A percentile compares a stretch with the other conserved stretches of the same genome.
These are phyloP conservation scores for Ophiostoma novo-ulmi DNA, from an alignment of 2,329 filamentous ascomycete genomes.

Conservation along the genomic window DNA sequence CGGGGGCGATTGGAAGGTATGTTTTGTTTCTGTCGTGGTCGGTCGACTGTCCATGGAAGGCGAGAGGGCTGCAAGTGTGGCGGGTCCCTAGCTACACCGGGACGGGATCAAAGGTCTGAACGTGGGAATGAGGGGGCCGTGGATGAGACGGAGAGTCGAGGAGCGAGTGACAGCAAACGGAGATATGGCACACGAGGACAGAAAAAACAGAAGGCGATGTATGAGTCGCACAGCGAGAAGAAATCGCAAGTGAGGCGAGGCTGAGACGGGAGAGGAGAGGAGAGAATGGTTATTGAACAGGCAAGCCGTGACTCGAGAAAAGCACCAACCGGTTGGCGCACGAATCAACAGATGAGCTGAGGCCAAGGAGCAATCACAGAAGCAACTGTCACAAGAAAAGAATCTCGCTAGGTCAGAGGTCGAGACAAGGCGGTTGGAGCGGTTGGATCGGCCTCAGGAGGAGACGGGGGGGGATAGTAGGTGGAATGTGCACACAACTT, in stretches of 20 bases:
- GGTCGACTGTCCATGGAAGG: conserved; percentile 50
- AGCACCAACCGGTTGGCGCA: conserved; percentile 9
- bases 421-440: background rate
- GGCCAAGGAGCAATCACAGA: background rate
- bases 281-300: background rate
- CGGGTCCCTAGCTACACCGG: conserved; percentile 21
- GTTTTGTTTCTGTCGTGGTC: conserved; percentile 45
- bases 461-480: background rate
- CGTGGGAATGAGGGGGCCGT: background rate
- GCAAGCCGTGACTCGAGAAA: background rate
- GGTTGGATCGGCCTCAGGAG: conserved; percentile 2
- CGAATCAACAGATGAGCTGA: background rate
- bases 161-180: background rate
- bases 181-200: background rate
- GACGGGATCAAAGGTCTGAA: conserved; percentile 8
- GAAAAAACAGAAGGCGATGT: background rate
- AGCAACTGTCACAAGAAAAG: background rate
- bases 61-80: conserved; percentile 22
- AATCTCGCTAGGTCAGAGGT: background rate
- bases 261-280: background rate
- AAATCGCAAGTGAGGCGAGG: background rate
- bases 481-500: conserved; percentile 8
- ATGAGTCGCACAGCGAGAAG: conserved; percentile 4
- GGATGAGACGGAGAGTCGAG: background rate
- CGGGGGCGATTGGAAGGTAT: conserved; percentile 42